Evolutionary conservation across 1,284 basidiomycete genomes (phyloP), one percentile per base, ranked within the genome.

Genomic region (Flammula alnicola): DNA sequence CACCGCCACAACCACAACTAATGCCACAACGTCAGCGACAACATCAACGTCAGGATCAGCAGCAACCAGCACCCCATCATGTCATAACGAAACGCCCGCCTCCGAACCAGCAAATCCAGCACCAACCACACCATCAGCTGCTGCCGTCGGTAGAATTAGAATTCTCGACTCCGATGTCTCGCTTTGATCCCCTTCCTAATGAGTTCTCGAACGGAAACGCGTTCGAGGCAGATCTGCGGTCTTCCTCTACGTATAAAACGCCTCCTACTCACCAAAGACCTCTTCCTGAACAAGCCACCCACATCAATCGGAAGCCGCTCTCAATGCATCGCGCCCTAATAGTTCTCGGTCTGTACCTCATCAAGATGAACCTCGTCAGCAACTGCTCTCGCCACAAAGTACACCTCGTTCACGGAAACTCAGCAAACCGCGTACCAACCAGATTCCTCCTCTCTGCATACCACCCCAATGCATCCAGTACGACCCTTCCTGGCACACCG

Each of bases 391-490:
- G 12, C 58, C 59, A 22, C 61, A 57, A 39, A 48, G 51, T 4
- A 47, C 59, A 9, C 49, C 53, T 17, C 56, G 63, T 3, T 17
- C 47, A 10, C 57, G 54, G 31, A 67, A 67, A 52, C 52, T 65
- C 36, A 64, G 63, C 49, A 67, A 67, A 36, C 32, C 57, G 11
- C 59, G 59, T 5, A 47, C 38, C 46, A 47, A 19, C 41, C 44
- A 5, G 58, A 55, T 23, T 32, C 27, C n/a, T 30, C 44, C 14
- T 44, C 47, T 14, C 47, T 48, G 27, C 43, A 45, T 36, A 47
- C 16, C 54, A 52, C 40, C 37, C 52, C 12, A 64, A 60, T 40
- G 58, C 51, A 6, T 59, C 56, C 8, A 53, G 22, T 16, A 37
- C 17, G 12, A 54, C 51, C 12, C 22, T 56, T 30, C 47, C 52